Conservation (phyloP, 225 moss, liverwort and hornwort genomes). For the Antitrichia curtipendula region DNA sequence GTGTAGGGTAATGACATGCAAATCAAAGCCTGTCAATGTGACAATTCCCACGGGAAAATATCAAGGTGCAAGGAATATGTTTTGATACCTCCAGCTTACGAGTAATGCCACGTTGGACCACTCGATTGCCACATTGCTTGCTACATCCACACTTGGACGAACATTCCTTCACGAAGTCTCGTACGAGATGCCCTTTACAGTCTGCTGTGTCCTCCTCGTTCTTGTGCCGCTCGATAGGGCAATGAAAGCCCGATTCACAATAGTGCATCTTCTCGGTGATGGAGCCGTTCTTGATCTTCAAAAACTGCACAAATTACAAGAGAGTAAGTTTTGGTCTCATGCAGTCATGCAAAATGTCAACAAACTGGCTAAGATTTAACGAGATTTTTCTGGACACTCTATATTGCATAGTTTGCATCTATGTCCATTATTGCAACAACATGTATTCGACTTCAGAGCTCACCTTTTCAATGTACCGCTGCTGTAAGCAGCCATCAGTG, state of each 20-base stretch:
- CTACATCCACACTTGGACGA: constrained; percentile 89
- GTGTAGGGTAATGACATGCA: neutral
- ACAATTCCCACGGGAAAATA: neutral
- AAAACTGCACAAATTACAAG: constrained; percentile 9
- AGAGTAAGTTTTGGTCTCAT: neutral
- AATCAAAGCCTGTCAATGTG: neutral
- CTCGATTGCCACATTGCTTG: constrained; percentile 82
- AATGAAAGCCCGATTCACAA: constrained; percentile 49
- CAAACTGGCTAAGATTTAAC: neutral
- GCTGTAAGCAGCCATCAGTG: constrained; percentile 33
- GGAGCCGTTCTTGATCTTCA: constrained; percentile 15
- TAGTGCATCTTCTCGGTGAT: constrained; percentile 13
- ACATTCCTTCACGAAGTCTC: constrained; percentile 88
- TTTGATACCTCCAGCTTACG: constrained; percentile 50
- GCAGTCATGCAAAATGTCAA: neutral
- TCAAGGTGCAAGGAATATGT: neutral
- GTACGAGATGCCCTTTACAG: constrained; percentile 63
- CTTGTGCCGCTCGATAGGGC: constrained; percentile 62
- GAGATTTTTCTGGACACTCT: neutral
- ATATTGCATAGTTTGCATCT: neutral
- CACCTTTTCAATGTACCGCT: constrained; percentile 34
- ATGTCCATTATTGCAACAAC: neutral
- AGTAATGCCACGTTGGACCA: constrained; percentile 79
- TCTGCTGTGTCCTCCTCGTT: constrained; percentile 26
- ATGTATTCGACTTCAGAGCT: neutral